Evolutionary conservation across 164 flowering plant genomes (phyloP).

Genomic region (Santalum album): DNA sequence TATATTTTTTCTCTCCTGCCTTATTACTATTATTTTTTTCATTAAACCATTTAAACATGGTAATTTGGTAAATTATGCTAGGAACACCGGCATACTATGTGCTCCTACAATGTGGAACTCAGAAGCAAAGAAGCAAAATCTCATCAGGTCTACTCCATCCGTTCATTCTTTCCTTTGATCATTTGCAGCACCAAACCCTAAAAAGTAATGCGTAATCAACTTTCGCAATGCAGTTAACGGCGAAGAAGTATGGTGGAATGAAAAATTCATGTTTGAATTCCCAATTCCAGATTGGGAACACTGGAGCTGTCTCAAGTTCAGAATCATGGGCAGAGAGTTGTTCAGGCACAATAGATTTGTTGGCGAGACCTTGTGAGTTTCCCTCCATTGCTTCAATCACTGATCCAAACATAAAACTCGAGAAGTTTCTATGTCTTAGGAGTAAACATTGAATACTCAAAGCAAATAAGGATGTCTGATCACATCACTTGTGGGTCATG

Average conservation of each 20-base stretch:
- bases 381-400: not conserved
- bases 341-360: constrained; percentile 42
- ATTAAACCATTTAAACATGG: not conserved
- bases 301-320: constrained; percentile 40
- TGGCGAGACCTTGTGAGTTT: constrained; percentile 53
- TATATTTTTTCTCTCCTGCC: no score
- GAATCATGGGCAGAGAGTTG: constrained; percentile 41
- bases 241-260: constrained; percentile 54
- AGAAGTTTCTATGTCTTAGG: no score
- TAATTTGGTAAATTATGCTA: constrained; percentile 12
- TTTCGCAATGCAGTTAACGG: constrained; percentile 34
- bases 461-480: no score
- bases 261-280: constrained; percentile 46
- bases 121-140: constrained; percentile 39
- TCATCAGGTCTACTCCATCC: constrained; percentile 32
- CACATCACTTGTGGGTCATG: no score
- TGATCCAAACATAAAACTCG: no score
- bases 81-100: constrained; percentile 56
- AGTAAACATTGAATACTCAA: no score
- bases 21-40: not conserved
- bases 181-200: not conserved
- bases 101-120: constrained; percentile 43
- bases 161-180: not conserved
- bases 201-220: not conserved
- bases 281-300: constrained; percentile 26